phyloP scores from a whole-genome alignment of 306 rosid species.

The Ceratonia siliqua region DNA sequence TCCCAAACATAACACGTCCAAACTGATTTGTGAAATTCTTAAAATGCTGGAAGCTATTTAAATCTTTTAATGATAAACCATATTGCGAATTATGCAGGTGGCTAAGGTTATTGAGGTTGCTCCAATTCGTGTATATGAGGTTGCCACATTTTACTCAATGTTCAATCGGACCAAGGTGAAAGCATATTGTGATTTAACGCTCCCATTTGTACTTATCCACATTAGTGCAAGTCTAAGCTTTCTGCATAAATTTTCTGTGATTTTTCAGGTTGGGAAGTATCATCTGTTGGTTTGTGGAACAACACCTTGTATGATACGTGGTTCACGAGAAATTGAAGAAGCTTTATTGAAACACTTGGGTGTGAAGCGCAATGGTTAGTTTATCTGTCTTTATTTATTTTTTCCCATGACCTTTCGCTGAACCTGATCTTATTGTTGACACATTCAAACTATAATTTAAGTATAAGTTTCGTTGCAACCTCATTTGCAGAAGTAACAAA shows the following conservation, averaged over 20 bases:
- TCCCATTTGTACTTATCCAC: neutral
- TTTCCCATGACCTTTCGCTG: neutral
- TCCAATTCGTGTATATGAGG: slow-evolving; percentile 93
- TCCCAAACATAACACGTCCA: neutral
- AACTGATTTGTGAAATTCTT: neutral
- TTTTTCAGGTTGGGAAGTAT: slow-evolving; percentile 84
- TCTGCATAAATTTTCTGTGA: slow-evolving; percentile 36
- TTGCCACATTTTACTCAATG: slow-evolving; percentile 98
- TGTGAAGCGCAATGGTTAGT: slow-evolving; percentile 88
- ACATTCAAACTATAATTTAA: neutral
- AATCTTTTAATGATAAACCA: slow-evolving; percentile 14
- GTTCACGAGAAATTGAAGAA: slow-evolving; percentile 90
- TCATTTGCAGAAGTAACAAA: slow-evolving; percentile 81
- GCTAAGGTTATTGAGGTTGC: slow-evolving; percentile 90
- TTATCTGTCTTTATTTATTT: slow-evolving; percentile 14
- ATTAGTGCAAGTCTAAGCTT: slow-evolving; percentile 29
- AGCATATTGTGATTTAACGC: slow-evolving; percentile 13
- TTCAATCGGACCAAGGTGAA: slow-evolving; percentile 89
- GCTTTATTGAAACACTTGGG: slow-evolving; percentile 90
- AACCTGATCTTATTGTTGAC: slow-evolving; percentile 21
- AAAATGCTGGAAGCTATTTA: slow-evolving; percentile 15
- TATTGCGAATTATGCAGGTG: slow-evolving; percentile 68
- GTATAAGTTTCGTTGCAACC: slow-evolving; percentile 32
- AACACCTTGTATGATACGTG: slow-evolving; percentile 98
- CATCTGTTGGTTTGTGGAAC: slow-evolving; percentile 98